These are phyloP conservation scores for Prunus mume DNA, from an alignment of 306 rosid genomes.

Conservation along the genomic window DNA sequence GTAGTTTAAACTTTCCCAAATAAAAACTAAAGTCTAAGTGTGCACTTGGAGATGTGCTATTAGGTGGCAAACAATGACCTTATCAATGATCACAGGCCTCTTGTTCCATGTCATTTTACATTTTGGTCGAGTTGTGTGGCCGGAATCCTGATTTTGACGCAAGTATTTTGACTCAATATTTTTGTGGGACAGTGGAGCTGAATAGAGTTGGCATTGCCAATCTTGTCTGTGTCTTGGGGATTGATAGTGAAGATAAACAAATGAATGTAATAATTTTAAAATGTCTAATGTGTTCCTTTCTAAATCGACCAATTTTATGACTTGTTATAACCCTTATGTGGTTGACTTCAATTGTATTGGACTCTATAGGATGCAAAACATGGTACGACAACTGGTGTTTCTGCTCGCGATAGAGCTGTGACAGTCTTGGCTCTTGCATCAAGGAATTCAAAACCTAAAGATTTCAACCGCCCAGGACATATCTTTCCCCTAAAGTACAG, in stretches of 20 bases:
- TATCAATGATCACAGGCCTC: not conserved
- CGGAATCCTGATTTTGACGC: not conserved
- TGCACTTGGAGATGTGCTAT: not conserved
- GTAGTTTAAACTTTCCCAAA: conserved; percentile 12
- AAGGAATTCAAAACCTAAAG: conserved; percentile 71
- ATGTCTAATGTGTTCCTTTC: not conserved
- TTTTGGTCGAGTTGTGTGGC: not conserved
- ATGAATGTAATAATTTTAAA: not conserved
- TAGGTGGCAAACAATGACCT: not conserved
- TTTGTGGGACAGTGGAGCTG: not conserved
- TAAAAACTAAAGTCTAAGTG: not conserved
- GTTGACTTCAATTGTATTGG: conserved; percentile 16
- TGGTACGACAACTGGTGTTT: conserved; percentile 93
- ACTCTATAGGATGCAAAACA: conserved; percentile 65
- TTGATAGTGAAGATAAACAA: not conserved
- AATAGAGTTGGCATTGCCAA: not conserved
- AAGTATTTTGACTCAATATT: not conserved
- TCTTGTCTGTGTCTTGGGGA: not conserved
- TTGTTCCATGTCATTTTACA: not conserved
- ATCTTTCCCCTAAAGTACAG: conserved; percentile 87
- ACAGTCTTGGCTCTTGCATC: conserved; percentile 92
- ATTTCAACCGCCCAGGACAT: conserved; percentile 96
- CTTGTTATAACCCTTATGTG: not conserved
- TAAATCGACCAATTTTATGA: not conserved
- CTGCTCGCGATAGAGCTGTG: conserved; percentile 84